phyloP scores from a whole-genome alignment of 2,329 filamentous ascomycete genomes.

The Claviceps maximensis region DNA sequence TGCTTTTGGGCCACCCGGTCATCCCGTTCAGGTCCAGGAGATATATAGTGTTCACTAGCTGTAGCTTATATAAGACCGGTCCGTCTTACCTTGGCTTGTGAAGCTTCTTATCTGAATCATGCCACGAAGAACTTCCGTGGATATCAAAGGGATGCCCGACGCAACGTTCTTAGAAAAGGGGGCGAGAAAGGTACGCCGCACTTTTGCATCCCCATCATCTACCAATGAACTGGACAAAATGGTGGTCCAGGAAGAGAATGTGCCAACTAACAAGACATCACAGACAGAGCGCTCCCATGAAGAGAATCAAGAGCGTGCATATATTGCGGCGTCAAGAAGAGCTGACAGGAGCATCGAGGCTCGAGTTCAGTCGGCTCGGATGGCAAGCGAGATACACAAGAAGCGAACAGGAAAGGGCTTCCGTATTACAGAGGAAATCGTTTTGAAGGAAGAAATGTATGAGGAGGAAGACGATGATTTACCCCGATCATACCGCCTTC shows the following conservation, averaged over 20 bases:
- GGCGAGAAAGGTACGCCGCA: conserved; percentile 1
- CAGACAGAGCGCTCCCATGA: conserved; percentile 65
- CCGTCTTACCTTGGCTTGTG: too few species aligned
- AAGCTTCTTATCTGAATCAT: background rate
- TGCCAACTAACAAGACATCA: background rate
- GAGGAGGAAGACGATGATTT: conserved; percentile 83
- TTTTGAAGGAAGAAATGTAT: conserved; percentile 89
- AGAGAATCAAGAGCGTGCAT: conserved; percentile 77
- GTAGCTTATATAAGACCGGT: background rate
- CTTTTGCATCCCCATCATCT: background rate
- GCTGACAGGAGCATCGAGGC: conserved; percentile 81
- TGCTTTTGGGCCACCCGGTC: background rate
- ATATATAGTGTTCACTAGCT: too few species aligned
- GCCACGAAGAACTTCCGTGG: background rate
- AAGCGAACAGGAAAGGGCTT: conserved; percentile 71
- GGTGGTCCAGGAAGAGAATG: background rate
- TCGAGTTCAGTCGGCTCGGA: conserved; percentile 70
- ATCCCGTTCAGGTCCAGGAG: background rate
- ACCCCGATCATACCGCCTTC: conserved; percentile 49
- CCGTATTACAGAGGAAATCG: conserved; percentile 72
- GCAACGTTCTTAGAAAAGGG: background rate
- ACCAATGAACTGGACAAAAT: too few species aligned
- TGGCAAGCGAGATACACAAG: conserved; percentile 86
- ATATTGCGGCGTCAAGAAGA: conserved; percentile 79
- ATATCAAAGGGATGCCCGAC: background rate